Evolutionary conservation across 2,329 filamentous ascomycete species (phyloP), one percentile per base, ranked within the genome.

Genomic region (Xylariaceae sp.): DNA sequence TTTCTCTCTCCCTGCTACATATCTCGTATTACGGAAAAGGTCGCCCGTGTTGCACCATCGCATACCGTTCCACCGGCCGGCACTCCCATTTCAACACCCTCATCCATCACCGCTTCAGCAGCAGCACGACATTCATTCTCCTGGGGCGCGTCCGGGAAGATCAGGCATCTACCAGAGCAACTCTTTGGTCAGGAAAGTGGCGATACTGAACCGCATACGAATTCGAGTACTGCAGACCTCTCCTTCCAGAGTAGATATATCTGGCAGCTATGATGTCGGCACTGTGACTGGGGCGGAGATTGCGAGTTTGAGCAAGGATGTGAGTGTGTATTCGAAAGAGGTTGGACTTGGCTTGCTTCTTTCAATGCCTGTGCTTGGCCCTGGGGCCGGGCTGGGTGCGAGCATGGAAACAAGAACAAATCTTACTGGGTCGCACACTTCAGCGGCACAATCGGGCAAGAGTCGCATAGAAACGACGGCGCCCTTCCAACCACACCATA

Each of bases 1-100:
- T 1, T 87, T 78, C 59, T 85, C 81, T 0, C 68, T 75, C 18
- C 83, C 83, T 0, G 78, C 83, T 3, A 79, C 81, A 30, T 81
- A 86, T 52, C 83, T 85, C 40, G 68, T 81, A 36, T 76, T 81
- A 57, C 73, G 79, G 17, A 77, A 40, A 68, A 65, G 9, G 66
- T 69, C 4, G 67, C 72, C 46, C 70, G 65, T 11, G 11, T 6
- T 24, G 21, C 21, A 24, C 21, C n/a, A n/a, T n/a, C n/a, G n/a
- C n/a, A n/a, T n/a, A n/a, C n/a, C n/a, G n/a, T n/a, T n/a, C n/a
- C 50, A 71, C 19, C 71, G 71, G 51, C 61, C 72, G 40, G 67
- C 70, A 0, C 11, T 11, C 7, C 11, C 21, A 6, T 11, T 24
- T 24, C 21, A 24, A 24, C 21, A 24, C 11, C 21, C 21, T 24